Base-by-base conservation (phyloP, 805 yeast species). In the Scheffersomyces amazonensis region DNA sequence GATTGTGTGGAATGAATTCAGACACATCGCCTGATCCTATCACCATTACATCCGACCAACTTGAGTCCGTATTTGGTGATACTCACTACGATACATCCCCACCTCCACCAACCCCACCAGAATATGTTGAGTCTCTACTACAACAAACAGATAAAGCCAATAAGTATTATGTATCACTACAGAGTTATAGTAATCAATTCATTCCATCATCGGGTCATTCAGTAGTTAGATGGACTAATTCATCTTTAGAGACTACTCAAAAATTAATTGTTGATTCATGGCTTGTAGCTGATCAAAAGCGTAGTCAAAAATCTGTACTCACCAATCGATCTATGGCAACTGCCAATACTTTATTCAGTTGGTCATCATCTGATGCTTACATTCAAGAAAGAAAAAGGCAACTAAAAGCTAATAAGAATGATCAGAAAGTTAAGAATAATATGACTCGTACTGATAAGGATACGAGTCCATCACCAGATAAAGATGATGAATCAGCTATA, bases 301-400 rank as follows among this genome's bases (percentile, higher is more conserved):
- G 35, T 15, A 35, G 36, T 16, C 42, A 32, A n/a, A 27, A 35
- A 40, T 20, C 35, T 40, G 37, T 19, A n/a, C 23, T 29, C 9
- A 11, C 36, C 34, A 31, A 19, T 15, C 24, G 23, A 4, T 11
- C 31, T 30, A 22, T 34, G 20, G 43, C 41, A 32, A 28, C 41
- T 35, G 56, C 68, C 16, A 66, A 57, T 42, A 55, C 64, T n/a
- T 52, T 69, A 27, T 69, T 69, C 40, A 53, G 62, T 35, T 69
- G 75, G 75, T 64, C 72, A 13, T 65, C 73, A 1, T 60, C 65
- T 21, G 75, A 69, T 34, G 53, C 58, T 9, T 65, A 66, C 40
- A 58, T 69, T 9, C 58, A 55, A 17, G 56, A 57, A 1, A 49
- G 72, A 21, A 60, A 56, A 40, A 27, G 30, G 15, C 30, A 27